A percentile compares a stretch with the other conserved stretches of the same genome.
phyloP scores from a whole-genome alignment of 2,329 filamentous ascomycete genomes.

The Colletotrichum somersetense region DNA sequence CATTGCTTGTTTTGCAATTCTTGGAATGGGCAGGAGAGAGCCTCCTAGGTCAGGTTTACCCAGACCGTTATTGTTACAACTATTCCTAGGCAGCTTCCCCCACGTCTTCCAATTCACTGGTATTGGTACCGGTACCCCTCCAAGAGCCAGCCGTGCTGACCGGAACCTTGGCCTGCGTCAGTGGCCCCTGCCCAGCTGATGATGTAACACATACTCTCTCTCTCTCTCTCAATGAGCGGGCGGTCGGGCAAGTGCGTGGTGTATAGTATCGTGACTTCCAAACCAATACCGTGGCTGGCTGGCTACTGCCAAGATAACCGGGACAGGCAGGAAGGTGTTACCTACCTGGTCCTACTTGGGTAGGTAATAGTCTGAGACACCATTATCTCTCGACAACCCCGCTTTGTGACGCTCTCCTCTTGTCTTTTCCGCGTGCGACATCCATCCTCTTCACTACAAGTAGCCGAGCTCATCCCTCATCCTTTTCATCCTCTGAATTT shows the following conservation, averaged over 20 bases:
- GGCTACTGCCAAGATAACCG: constrained; percentile 25
- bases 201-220: constrained; percentile 26
- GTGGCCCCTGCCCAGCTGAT: constrained; percentile 28
- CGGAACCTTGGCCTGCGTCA: constrained; percentile 41
- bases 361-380: constrained; percentile 32
- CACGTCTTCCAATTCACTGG: background rate
- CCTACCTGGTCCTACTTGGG: too few species aligned
- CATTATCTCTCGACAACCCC: constrained; percentile 28
- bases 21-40: constrained; percentile 17
- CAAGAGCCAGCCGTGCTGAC: constrained; percentile 9
- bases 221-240: constrained; percentile 11
- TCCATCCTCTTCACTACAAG: constrained; percentile 27
- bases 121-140: background rate
- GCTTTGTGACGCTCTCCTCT: constrained; percentile 31
- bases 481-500: background rate
- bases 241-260: constrained; percentile 7
- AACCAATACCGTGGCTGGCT: constrained; percentile 4
- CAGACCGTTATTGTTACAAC: too few species aligned
- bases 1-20: constrained; percentile 29
- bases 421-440: constrained; percentile 21
- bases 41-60: background rate
- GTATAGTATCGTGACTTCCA: constrained; percentile 28
- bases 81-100: constrained; percentile 12
- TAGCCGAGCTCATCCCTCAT: constrained; percentile 35
- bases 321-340: constrained; percentile 11